Base-by-base conservation (phyloP, 768 basidiomycete species). In the Crassisporium funariophilum region DNA sequence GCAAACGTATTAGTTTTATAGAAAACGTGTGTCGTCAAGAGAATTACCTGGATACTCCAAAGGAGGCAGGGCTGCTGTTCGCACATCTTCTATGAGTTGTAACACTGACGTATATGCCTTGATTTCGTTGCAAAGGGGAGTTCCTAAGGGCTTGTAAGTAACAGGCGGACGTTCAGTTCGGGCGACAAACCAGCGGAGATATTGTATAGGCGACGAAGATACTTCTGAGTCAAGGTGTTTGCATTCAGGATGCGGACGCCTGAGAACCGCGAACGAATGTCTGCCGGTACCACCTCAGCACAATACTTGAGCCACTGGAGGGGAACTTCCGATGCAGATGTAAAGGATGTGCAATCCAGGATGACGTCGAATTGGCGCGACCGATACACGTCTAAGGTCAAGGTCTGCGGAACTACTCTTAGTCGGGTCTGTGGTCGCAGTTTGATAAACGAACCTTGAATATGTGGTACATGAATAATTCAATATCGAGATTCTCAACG, bases 281-380 rank as follows among this genome's bases (percentile, higher is more conserved):
- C 88, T 19, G 64, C 61, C 5, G 91, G 89, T 44, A 88, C 79
- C 15, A 89, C 69, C 60, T 91, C 88, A 10, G 83, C 77, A 49
- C 86, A 84, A 44, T 82, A 86, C 63, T 86, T 89, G 36, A 92
- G 60, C 86, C 87, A 91, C 51, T 88, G 85, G 7, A 88, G 69
- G 0, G 92, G 91, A 6, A 92, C 71, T 64, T 92, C 88, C 0
- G 89, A 88, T 8, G 77, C 75, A 2, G 84, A 74, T 3, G 82
- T 76, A 61, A 93, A 92, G 7, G 77, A 78, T 25, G 91, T 92
- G 66, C 86, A 91, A 55, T 95, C 91, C 23, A 93, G 60, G 52
- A 95, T 78, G 38, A 95, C 69, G 37, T 91, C 87, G 59, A 85
- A 89, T 3, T 60, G 48, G 21, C 75, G 75, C 35, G 75, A 66